These are phyloP conservation scores for Petunia hybrid DNA, from an alignment of 305 asterid genomes.

Conservation along the genomic window DNA sequence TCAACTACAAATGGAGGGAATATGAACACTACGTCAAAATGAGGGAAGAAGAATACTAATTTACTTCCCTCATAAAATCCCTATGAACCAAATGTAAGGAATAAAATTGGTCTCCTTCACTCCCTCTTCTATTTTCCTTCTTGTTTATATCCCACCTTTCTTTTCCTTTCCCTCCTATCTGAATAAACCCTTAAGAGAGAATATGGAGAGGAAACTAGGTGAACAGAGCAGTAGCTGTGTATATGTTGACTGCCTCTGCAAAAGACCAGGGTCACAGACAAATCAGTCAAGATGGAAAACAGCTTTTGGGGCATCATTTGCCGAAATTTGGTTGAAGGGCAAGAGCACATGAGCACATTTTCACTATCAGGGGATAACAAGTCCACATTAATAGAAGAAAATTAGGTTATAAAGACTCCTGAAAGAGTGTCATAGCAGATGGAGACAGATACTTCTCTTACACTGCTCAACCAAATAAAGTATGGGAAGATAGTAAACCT, in stretches of 20 bases:
- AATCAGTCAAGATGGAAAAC: conserved; percentile 1
- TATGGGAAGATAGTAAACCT: neutral
- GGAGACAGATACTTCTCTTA: neutral
- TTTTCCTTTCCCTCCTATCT: conserved; percentile 17
- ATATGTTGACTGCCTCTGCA: neutral
- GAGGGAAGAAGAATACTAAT: neutral
- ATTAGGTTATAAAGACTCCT: conserved; percentile 10
- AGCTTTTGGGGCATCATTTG: conserved; percentile 18
- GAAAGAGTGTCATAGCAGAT: neutral
- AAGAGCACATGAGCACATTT: neutral
- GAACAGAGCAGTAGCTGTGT: neutral
- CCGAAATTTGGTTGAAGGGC: conserved; percentile 11
- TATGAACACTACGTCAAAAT: too few relatives aligned
- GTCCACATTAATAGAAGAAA: neutral
- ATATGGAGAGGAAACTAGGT: neutral
- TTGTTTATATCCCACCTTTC: too few relatives aligned
- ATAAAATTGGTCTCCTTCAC: neutral
- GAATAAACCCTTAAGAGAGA: neutral
- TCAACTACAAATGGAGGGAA: too few relatives aligned
- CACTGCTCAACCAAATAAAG: neutral
- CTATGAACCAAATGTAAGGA: conserved; percentile 9
- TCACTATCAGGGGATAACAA: conserved; percentile 11
- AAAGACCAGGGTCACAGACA: conserved; percentile 4
- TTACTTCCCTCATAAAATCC: neutral
- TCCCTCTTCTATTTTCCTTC: too few relatives aligned